Evolutionary conservation across 2,329 filamentous ascomycete species (phyloP), one percentile per base, ranked within the genome.

Genomic region (Fusarium staphyleae): DNA sequence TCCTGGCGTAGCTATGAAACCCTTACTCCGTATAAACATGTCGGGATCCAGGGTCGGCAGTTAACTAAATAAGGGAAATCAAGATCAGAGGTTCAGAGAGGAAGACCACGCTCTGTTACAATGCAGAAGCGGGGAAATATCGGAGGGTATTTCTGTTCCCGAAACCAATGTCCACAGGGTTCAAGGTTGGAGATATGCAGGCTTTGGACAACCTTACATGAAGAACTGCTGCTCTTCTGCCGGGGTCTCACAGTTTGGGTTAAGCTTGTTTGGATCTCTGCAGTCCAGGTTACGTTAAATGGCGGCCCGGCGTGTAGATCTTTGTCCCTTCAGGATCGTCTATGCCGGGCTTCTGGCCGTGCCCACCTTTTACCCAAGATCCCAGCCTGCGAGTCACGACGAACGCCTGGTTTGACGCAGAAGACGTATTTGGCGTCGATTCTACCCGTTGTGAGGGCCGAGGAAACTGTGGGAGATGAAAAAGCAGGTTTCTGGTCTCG

Each of bases 101-200:
- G 30, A n/a, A n/a, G n/a, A n/a, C n/a, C n/a, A n/a, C n/a, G n/a
- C n/a, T n/a, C n/a, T n/a, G n/a, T n/a, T n/a, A n/a, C n/a, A n/a
- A n/a, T n/a, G n/a, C n/a, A n/a, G n/a, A 50, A 22, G 49, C 33
- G 46, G 52, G 43, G 56, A 45, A 46, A 33, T 12, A 10, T 59
- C 58, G 58, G 58, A 32, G 48, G 16, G 43, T 59, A 61, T 24
- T 59, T 61, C 55, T 61, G 39, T 46, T 46, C n/a, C 19, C 58
- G 58, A 58, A 62, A 16, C 5, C 24, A 14, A 13, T 13, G 2
- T 15, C 13, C 3, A 19, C 15, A 18, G 15, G 24, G 34, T 15
- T 18, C 7, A 11, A 1, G 29, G 22, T 24, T 24, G 22, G 22
- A 8, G 22, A 24, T 18, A 32, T 30, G 22, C 33, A 18, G 43